These are phyloP conservation scores for Ophiocordyceps camponoti-floridani DNA, from an alignment of 2,329 filamentous ascomycete genomes.

Conservation along the genomic window DNA sequence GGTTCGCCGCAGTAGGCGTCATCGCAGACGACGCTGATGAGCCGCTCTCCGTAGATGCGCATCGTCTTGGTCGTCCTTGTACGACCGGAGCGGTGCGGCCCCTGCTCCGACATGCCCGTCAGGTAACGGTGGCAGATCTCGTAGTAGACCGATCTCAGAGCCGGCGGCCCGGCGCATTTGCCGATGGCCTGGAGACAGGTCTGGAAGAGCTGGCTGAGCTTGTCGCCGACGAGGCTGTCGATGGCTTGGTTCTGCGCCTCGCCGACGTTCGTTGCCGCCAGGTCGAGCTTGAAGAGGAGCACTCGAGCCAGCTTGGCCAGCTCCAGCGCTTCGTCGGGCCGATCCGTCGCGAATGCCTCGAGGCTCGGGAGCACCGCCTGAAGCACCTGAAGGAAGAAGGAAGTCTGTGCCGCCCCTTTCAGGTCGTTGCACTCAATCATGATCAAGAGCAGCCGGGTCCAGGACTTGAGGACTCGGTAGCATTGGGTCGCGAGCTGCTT, in stretches of 20 bases:
- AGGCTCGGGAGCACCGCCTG: conserved; percentile 80
- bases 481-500: conserved; percentile 37
- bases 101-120: conserved; percentile 43
- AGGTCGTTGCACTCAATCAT: conserved; percentile 73
- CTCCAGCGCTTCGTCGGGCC: conserved; percentile 52
- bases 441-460: conserved; percentile 70
- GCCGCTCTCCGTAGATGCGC: conserved; percentile 48
- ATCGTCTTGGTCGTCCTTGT: conserved; percentile 57
- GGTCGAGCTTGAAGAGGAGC: conserved; percentile 53
- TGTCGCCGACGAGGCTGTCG: conserved; percentile 67
- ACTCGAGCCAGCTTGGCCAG: conserved; percentile 60
- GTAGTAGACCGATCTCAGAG: conserved; percentile 73
- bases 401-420: conserved; percentile 49
- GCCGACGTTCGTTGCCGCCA: conserved; percentile 19
- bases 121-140: conserved; percentile 81
- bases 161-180: conserved; percentile 50
- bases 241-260: conserved; percentile 28
- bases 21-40: conserved; percentile 79
- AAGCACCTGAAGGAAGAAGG: conserved; percentile 70
- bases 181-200: conserved; percentile 65
- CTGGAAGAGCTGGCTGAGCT: conserved; percentile 82
- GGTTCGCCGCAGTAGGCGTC: conserved; percentile 78
- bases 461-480: conserved; percentile 56
- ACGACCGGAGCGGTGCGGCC: conserved; percentile 26
- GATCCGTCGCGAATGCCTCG: conserved; percentile 55